Evolutionary conservation across 177 flowering plant species (phyloP), one percentile per base, ranked within the genome.

Genomic region (Vitis hybrid): DNA sequence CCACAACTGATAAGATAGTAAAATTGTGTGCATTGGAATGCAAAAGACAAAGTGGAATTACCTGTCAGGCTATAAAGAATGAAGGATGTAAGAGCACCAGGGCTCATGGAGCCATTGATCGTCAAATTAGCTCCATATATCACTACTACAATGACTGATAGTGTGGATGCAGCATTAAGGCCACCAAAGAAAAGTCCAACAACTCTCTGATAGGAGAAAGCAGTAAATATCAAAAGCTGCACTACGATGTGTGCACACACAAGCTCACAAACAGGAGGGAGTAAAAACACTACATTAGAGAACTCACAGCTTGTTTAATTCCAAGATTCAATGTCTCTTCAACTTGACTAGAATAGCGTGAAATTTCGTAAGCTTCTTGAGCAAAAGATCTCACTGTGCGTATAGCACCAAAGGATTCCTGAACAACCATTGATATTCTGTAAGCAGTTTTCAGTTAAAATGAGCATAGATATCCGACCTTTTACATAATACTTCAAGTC

Each of bases 301-400:
- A 78, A 85, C 97, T 87, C 79, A 93, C 99, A 66, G 99, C 98
- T 83, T 89, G 97, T 79, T 77, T 85, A 51, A 96, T 85, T 68
- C 99, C 99, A 65, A 93, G 97, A 64, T 86, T 81, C 70, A 96
- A 76, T 50, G 99, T 92, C 81, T 89, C 98, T 17, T 92, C 89
- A 61, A 96, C 99, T 83, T 91, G 88, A 64, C 84, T 89, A 2
- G 98, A 86, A 76, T 96, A 96, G 57, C 89, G 82, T 61, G 91
- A 81, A 63, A 83, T 73, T 71, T 85, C 97, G 75, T 86, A 82
- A n/a, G 72, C 83, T 88, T 96, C 99, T 78, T 93, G 92, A 32
- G 98, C 97, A 86, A 96, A 96, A 60, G 98, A 94, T 84, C 99
- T 83, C 14, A 96, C 99, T 4, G 98, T 96, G 26, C 98, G 91